These are phyloP conservation scores for Neofusicoccum kwambonambiense DNA, from an alignment of 2,329 filamentous ascomycete species.

Conservation along the genomic window DNA sequence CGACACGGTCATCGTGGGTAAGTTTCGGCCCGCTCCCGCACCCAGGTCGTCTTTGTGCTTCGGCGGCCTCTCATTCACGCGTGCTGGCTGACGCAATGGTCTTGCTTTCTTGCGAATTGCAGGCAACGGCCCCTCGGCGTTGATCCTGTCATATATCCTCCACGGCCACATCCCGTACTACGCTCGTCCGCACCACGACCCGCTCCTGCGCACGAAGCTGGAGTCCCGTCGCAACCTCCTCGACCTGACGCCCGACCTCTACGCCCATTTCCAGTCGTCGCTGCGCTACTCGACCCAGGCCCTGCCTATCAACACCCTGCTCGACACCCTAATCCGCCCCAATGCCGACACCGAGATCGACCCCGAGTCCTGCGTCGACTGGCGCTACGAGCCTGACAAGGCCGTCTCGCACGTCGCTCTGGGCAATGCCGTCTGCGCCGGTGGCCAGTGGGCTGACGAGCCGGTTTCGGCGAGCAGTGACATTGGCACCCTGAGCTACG, in stretches of 20 bases:
- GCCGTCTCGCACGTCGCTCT: conserved; percentile 55
- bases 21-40: conserved; percentile 2
- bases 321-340: conserved; percentile 59
- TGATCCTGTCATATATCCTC: conserved; percentile 62
- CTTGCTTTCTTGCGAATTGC: conserved; percentile 9
- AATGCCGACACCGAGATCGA: conserved; percentile 58
- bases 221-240: conserved; percentile 47
- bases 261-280: conserved; percentile 59
- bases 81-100: conserved; percentile 27
- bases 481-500: conserved; percentile 61
- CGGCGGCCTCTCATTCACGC: neutral
- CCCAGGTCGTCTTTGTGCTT: neutral
- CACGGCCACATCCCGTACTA: conserved; percentile 62
- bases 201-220: conserved; percentile 57
- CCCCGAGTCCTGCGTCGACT: conserved; percentile 53
- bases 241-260: conserved; percentile 50
- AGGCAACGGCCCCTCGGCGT: conserved; percentile 62
- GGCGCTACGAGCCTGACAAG: conserved; percentile 52
- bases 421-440: conserved; percentile 51
- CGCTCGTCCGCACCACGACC: conserved; percentile 55
- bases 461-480: conserved; percentile 53
- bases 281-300: conserved; percentile 62
- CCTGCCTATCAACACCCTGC: conserved; percentile 58
- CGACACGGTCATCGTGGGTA: conserved; percentile 43
- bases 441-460: conserved; percentile 61